These are phyloP conservation scores for Crithidia bombi DNA, from an alignment of 208 protist genomes.

Conservation along the genomic window DNA sequence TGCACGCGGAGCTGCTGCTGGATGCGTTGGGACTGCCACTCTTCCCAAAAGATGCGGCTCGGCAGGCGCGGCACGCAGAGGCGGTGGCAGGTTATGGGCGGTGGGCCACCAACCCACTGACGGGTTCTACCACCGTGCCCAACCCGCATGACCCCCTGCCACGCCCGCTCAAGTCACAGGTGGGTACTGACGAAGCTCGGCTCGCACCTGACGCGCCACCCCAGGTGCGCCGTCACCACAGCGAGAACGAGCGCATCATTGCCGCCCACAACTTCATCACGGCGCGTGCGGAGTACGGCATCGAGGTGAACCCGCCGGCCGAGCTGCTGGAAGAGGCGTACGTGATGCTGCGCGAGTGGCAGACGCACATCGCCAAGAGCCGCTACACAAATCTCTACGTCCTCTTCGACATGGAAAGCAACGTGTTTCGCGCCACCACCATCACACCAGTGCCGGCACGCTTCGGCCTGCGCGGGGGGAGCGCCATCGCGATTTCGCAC, in stretches of 20 bases:
- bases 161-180: slow-evolving; percentile 74
- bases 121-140: slow-evolving; percentile 24
- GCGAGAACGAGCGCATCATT: slow-evolving; percentile 64
- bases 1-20: slow-evolving; percentile 85
- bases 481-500: slow-evolving; percentile 54
- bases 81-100: slow-evolving; percentile 68
- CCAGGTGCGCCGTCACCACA: slow-evolving; percentile 27
- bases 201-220: slow-evolving; percentile 33
- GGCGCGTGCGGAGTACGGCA: slow-evolving; percentile 40
- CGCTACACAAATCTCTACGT: slow-evolving; percentile 73
- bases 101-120: slow-evolving; percentile 64
- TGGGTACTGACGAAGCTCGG: slow-evolving; percentile 73
- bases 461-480: slow-evolving; percentile 76
- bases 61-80: slow-evolving; percentile 67
- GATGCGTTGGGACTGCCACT: slow-evolving; percentile 66
- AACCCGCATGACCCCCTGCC: slow-evolving; percentile 59
- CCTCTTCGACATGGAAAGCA: slow-evolving; percentile 60
- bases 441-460: slow-evolving; percentile 63
- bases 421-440: slow-evolving; percentile 71
- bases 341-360: slow-evolving; percentile 59
- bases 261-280: slow-evolving; percentile 61
- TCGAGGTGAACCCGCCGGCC: slow-evolving; percentile 72
- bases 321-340: slow-evolving; percentile 59
- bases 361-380: slow-evolving; percentile 60
- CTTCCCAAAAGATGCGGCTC: slow-evolving; percentile 52